Base-by-base conservation (phyloP, 768 basidiomycete genomes). In the Suillus fuscotomentosus region DNA sequence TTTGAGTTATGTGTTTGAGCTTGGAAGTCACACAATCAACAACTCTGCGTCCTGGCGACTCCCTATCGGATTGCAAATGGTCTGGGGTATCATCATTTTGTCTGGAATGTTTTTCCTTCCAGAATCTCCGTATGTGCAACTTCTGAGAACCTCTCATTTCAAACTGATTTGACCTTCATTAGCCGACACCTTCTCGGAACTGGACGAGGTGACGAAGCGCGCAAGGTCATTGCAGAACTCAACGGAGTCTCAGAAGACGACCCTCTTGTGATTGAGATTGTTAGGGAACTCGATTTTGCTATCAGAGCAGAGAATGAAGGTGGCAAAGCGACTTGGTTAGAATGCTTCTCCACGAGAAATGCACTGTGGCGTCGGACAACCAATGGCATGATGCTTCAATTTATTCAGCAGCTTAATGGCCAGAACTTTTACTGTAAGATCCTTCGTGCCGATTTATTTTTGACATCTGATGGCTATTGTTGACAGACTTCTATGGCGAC, bases 361-460 rank as follows among this genome's bases (percentile, higher is more conserved):
- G 77, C 81, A 69, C 74, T 92, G 54, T 91, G 89, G 86, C 88
- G 87, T 74, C 82, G 91, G 62, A 92, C 90, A 15, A 72, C 80
- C 41, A 92, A 91, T 65, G 90, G 91, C 20, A 90, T 91, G 87
- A 90, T 91, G 87, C 74, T 91, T 50, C 90, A 91, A 67, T 91
- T 92, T 70, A 86, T 93, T 60, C 90, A 92, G 68, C 90, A 92
- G 68, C 75, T 92, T 39, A 90, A 92, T 64, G 90, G 90, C 15
- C 90, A 93, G 74, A 92, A 90, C 72, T 91, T 91, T 76, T 90
- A 89, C 74, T 90, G 89, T 89, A 66, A 66, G 85, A 74, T 8
- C 3, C 6, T 43, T 60, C 24, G 2, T 51, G 34, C 6, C 27
- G 11, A 54, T 38, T 59, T 3, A 34, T 36, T 8, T 13, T 36